Conservation (phyloP, 2,329 filamentous ascomycete genomes). For the Graphiopsis chlorocephala region DNA sequence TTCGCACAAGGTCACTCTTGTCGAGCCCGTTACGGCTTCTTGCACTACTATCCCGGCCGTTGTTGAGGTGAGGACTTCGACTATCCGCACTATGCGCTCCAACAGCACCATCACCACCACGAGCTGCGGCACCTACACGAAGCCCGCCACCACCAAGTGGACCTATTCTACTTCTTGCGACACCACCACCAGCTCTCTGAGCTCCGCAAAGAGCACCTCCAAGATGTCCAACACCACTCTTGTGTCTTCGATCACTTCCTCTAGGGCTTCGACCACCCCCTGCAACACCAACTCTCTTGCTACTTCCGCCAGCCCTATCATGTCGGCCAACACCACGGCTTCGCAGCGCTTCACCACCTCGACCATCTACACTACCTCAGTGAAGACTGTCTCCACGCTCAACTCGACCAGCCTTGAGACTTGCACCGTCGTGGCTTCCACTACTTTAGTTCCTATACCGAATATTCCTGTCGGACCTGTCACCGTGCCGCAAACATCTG, state of each 20-base stretch:
- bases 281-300: neutral
- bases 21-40: constrained; percentile 9
- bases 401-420: constrained; percentile 2
- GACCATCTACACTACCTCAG: constrained; percentile 8
- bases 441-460: constrained; percentile 1
- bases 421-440: constrained; percentile 5
- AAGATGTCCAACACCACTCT: neutral
- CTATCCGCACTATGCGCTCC: neutral
- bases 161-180: neutral
- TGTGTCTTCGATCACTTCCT: neutral
- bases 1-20: neutral
- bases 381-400: neutral
- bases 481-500: neutral
- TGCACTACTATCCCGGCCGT: constrained; percentile 8
- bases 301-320: neutral
- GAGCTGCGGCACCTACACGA: constrained; percentile 15
- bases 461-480: neutral
- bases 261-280: neutral
- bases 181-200: neutral
- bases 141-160: constrained; percentile 9
- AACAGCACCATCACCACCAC: constrained; percentile 4
- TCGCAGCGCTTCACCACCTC: neutral
- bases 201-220: neutral
- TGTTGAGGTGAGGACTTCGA: constrained; percentile 7
- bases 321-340: neutral